Base-by-base conservation (phyloP, 306 rosid genomes). In the Boehmeria nivea region DNA sequence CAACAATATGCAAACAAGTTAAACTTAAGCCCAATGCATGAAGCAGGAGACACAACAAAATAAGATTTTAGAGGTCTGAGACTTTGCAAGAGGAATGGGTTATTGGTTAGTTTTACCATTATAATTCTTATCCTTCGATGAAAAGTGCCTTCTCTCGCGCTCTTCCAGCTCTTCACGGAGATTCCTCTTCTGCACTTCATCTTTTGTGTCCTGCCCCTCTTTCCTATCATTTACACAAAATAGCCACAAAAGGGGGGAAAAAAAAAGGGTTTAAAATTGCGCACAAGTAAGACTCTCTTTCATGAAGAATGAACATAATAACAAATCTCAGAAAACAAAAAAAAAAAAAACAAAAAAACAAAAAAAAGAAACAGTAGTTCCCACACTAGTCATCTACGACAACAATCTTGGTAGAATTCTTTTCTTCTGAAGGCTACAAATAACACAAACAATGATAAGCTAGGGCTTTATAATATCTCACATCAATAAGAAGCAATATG, bases 91-190 rank as follows among this genome's bases (percentile, higher is more conserved):
- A 27, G 21, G 19, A 9, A 26, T 14, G 6, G 51, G 9, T 0
- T 16, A 59, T 6, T 26, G 20, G 2, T 43, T 23, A 36, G 3
- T 34, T 37, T n/a, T 74, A 91, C 98, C 95, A 62, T 27, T 76
- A 57, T 80, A 83, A 49, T 81, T 80, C 77, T 77, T 86, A 53
- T 82, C 81, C 80, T 87, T 91, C 2, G 98, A 84, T 57, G 93
- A 82, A 79, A 84, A 87, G 72, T 91, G 98, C 54, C 91, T 87
- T 62, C 93, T 64, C 54, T 91, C 98, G 57, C 93, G 87, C 8
- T 91, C 98, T 64, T 87, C 98, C 43, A 91, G 61, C 72, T 91
- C 98, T 9, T 87, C 96, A 7, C 78, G 88, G 12, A 87, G 93
- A 81, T 82, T 82, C 75, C 94, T 87, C 77, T 80, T 82, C 64